phyloP scores from a whole-genome alignment of 495 filamentous ascomycete genomes.

The Hypoxylon intermedium region DNA sequence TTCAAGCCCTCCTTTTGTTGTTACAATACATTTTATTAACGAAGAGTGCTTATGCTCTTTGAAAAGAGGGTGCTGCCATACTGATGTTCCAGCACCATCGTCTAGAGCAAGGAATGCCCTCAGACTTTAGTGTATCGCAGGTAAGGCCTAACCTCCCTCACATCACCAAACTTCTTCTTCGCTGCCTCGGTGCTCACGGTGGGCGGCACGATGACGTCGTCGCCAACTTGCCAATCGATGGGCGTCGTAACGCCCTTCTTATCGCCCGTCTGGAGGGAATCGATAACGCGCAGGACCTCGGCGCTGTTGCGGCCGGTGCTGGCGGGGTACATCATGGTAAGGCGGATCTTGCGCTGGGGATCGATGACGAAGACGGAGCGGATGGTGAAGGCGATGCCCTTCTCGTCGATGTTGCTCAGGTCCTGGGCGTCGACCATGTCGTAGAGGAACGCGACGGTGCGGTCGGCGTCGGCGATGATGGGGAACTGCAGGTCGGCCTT shows the following conservation, averaged over 20 bases:
- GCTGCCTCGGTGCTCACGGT: constrained; percentile 84
- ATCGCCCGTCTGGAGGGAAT: constrained; percentile 95
- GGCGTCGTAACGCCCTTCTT: constrained; percentile 91
- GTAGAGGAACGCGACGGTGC: constrained; percentile 86
- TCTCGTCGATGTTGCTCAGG: constrained; percentile 83
- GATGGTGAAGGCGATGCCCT: constrained; percentile 97
- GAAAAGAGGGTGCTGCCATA: too few species aligned
- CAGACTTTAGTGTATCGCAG: constrained; percentile 63
- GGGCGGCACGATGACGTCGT: constrained; percentile 95
- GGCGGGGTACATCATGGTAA: constrained; percentile 94
- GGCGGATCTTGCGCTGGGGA: constrained; percentile 94
- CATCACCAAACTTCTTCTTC: constrained; percentile 85
- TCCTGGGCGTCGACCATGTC: constrained; percentile 90
- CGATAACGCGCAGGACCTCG: constrained; percentile 92
- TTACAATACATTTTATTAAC: too few species aligned
- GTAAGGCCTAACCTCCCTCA: constrained; percentile 95
- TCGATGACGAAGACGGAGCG: constrained; percentile 98
- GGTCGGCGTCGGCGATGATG: constrained; percentile 95
- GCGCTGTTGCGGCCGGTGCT: constrained; percentile 96
- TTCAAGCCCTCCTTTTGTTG: too few species aligned
- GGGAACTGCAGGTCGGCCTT: constrained; percentile 83
- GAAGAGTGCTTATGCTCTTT: too few species aligned
- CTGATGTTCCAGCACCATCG: too few species aligned
- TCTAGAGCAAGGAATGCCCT: not conserved
- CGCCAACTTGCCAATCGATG: constrained; percentile 87